A percentile compares a stretch with the other conserved stretches of the same genome.
Evolutionary conservation across 495 filamentous ascomycete species (phyloP).

Genomic region (Trichoderma gamsii): DNA sequence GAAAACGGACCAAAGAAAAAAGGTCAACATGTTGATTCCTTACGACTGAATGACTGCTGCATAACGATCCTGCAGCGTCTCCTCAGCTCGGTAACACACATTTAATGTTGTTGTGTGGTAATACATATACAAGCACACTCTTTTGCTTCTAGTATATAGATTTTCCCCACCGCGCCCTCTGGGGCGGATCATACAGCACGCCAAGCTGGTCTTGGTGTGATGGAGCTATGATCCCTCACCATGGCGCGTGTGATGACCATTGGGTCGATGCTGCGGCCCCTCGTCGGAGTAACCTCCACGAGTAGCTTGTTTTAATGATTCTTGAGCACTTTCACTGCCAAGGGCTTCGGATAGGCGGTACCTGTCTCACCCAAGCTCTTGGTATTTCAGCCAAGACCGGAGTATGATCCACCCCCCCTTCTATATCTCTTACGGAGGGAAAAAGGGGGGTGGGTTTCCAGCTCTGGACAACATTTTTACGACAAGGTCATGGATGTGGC

Average conservation of each 20-base stretch:
- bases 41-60: not conserved
- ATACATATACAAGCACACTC: conserved; percentile 12
- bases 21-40: conserved; percentile 7
- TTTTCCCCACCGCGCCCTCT: not conserved
- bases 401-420: not conserved
- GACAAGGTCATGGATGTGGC: conserved; percentile 6
- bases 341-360: not conserved
- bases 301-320: conserved; percentile 9
- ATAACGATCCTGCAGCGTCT: conserved; percentile 5
- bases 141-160: not conserved
- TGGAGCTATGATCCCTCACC: not conserved
- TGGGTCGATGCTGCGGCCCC: conserved; percentile 17
- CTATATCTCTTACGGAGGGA: not conserved
- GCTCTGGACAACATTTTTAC: conserved; percentile 9
- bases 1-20: not conserved
- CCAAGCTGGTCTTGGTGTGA: conserved; percentile 12
- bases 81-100: not conserved
- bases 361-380: not conserved
- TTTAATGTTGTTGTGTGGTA: conserved; percentile 12
- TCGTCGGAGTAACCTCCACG: not conserved
- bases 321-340: not conserved
- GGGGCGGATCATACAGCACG: not conserved
- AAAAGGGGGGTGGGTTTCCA: not conserved
- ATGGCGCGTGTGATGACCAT: conserved; percentile 15
- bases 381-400: conserved; percentile 6